Base-by-base conservation (phyloP, 805 yeast species). In the Hanseniaspora guilliermondii region DNA sequence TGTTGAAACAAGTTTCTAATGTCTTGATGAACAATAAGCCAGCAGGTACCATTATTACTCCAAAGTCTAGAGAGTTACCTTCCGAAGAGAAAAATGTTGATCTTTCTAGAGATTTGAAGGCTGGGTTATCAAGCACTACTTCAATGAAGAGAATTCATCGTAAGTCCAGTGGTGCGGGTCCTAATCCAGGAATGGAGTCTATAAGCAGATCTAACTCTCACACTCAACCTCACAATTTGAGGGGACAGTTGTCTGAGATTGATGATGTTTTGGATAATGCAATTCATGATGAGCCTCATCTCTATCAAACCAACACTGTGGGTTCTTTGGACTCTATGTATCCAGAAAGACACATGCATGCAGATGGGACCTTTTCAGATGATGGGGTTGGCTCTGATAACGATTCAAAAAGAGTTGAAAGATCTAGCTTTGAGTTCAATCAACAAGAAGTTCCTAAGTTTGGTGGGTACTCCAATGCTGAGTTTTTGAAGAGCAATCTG, bases 391-490 rank as follows among this genome's bases (percentile, higher is more conserved):
- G 48, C 44, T 56, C 39, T 33, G 57, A 56, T 44, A 59, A 64
- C 27, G 67, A 62, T 30, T 62, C 64, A 58, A 62, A 63, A 19
- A 60, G 63, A 19, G 62, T 63, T 56, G 68, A 69, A 22, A 58
- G 67, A 19, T 24, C 19, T 3, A 55, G 46, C 22, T 37, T 24
- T 30, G 56, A 50, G 6, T 38, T 40, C 36, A 30, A 33, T 36
- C 45, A 42, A 6, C 55, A 57, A 48, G 61, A 63, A 45, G 68
- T 72, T 5, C 75, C 73, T 47, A 59, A 78, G 70, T 85, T 76
- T 67, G 91, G 93, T 6, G 94, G 94, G 1, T 82, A 78, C 60
- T 82, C 91, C 0, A 82, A 83, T 24, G 78, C 77, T 53, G 70
- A 79, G 47, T 73, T 76, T 49, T 68, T 69, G 19, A 69, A 61